Percentiles rank a stretch among this genome's conserved stretches.
These are phyloP conservation scores for Lathyrus aphaca DNA, from an alignment of 306 rosid genomes.

Conservation along the genomic window DNA sequence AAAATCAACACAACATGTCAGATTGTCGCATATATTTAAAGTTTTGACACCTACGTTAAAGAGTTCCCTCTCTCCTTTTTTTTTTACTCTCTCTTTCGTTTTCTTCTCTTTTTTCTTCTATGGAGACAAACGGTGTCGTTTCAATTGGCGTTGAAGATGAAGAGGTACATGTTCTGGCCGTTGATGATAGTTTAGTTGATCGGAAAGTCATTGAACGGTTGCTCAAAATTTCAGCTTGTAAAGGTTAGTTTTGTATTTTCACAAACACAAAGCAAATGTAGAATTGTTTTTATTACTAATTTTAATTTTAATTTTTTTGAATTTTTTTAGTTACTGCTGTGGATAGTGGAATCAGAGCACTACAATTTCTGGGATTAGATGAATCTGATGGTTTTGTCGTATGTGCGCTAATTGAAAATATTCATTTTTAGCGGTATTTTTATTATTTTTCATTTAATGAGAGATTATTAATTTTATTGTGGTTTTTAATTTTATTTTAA, in stretches of 20 bases:
- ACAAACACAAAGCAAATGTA: not conserved
- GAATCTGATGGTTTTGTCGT: constrained; percentile 71
- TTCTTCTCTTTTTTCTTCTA: not conserved
- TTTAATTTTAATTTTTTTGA: not conserved
- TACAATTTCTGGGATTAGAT: constrained; percentile 81
- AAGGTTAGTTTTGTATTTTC: constrained; percentile 53
- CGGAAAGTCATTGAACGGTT: constrained; percentile 86
- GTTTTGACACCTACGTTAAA: constrained; percentile 40
- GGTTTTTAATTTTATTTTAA: not conserved
- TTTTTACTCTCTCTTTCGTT: not conserved
- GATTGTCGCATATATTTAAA: constrained; percentile 50
- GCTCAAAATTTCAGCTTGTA: constrained; percentile 77
- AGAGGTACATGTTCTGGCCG: constrained; percentile 90
- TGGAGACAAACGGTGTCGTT: constrained; percentile 61
- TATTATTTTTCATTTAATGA: not conserved
- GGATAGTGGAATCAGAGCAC: constrained; percentile 90
- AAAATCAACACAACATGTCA: constrained; percentile 32
- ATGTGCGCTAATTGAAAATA: constrained; percentile 20
- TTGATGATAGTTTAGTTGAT: constrained; percentile 90
- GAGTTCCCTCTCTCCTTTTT: constrained; percentile 27
- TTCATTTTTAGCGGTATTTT: not conserved
- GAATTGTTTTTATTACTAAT: not conserved
- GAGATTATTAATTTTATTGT: constrained; percentile 30
- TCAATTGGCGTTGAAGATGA: constrained; percentile 39
- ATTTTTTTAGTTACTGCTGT: constrained; percentile 75